Evolutionary conservation across 2,329 filamentous ascomycete species (phyloP).

Genomic region (Ceratocystis colombiana): DNA sequence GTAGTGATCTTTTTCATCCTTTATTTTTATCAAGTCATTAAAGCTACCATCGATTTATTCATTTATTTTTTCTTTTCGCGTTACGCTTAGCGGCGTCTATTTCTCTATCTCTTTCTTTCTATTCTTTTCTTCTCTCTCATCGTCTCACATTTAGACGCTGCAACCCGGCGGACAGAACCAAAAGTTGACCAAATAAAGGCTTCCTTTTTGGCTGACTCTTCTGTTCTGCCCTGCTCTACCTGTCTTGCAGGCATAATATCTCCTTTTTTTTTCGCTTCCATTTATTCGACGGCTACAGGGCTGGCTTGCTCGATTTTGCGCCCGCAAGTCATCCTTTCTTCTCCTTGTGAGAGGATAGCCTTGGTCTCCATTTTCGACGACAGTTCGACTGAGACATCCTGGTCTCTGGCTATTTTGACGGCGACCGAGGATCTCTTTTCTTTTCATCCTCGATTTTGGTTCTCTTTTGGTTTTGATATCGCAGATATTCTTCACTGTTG

Average conservation of each 20-base stretch:
- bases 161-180: no score
- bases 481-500: background rate
- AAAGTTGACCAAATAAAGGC: no score
- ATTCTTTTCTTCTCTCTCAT: background rate
- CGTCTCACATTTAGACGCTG: no score
- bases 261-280: background rate
- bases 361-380: constrained; percentile 13
- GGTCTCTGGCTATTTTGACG: background rate
- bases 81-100: background rate
- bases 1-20: background rate
- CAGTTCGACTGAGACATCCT: constrained; percentile 9
- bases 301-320: constrained; percentile 10
- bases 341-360: constrained; percentile 12
- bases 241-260: background rate
- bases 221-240: background rate
- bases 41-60: background rate
- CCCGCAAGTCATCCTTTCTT: constrained; percentile 13
- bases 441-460: background rate
- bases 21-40: background rate
- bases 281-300: constrained; percentile 4
- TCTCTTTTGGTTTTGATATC: background rate
- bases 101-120: background rate
- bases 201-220: no score
- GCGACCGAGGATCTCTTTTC: background rate
- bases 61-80: background rate